Evolutionary conservation across 768 basidiomycete species (phyloP).

Genomic region (Panaeolus papilionaceus): DNA sequence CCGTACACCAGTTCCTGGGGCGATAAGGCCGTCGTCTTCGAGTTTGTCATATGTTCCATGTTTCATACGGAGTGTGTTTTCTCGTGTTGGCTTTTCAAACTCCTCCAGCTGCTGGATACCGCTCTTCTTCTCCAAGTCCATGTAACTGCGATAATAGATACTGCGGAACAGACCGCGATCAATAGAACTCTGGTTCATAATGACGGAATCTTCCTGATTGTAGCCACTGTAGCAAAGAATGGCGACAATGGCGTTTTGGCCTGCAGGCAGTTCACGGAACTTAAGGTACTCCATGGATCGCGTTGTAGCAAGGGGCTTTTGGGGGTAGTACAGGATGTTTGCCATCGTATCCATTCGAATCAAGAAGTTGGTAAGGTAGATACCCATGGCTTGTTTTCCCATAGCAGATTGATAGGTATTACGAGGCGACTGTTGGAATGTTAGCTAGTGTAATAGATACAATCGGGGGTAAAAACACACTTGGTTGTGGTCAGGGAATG

Average conservation of each 20-base stretch:
- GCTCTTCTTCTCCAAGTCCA: conserved; percentile 97
- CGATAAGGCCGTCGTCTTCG: conserved; percentile 95
- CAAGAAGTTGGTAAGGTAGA: conserved; percentile 97
- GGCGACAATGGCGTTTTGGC: conserved; percentile 99
- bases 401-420: conserved; percentile 99
- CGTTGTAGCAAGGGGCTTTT: conserved; percentile 98
- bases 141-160: conserved; percentile 98
- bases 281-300: conserved; percentile 99
- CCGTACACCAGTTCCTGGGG: conserved; percentile 91
- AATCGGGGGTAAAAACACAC: conserved; percentile 30
- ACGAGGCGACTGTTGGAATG: conserved; percentile 82
- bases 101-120: conserved; percentile 92
- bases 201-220: conserved; percentile 99
- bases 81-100: conserved; percentile 95
- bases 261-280: conserved; percentile 97
- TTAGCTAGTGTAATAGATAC: conserved; percentile 9
- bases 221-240: conserved; percentile 99
- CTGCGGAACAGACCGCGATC: conserved; percentile 98
- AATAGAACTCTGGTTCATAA: conserved; percentile 99
- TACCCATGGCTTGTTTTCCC: conserved; percentile 99
- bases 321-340: conserved; percentile 98
- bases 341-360: conserved; percentile 99
- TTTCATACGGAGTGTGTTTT: conserved; percentile 95
- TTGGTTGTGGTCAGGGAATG: conserved; percentile 99
- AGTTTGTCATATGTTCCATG: conserved; percentile 99